Percentiles rank a stretch among this genome's conserved stretches.
phyloP scores from a whole-genome alignment of 805 yeast genomes.

The Sugiyamaella qingdaonensis region DNA sequence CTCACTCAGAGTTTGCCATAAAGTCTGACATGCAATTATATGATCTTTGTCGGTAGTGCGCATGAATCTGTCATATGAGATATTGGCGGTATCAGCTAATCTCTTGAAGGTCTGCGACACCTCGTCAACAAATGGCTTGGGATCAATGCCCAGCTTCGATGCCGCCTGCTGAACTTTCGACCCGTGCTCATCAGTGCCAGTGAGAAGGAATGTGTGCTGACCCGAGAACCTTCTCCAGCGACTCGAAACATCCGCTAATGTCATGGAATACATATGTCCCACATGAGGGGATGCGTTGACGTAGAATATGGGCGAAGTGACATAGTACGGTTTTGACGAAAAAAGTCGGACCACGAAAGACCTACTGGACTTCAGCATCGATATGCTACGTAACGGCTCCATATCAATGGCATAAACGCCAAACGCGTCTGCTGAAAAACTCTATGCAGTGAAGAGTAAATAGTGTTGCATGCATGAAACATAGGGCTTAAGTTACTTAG shows the following conservation, averaged over 20 bases:
- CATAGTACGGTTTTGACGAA: constrained; percentile 37
- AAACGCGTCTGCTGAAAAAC: no score
- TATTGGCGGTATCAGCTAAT: constrained; percentile 55
- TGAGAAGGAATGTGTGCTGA: constrained; percentile 45
- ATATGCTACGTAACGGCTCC: no score
- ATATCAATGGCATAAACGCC: no score
- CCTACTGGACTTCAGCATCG: no score
- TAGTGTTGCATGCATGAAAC: no score
- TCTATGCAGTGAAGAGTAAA: no score
- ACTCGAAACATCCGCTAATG: constrained; percentile 70
- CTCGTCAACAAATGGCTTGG: constrained; percentile 68
- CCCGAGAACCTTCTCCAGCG: constrained; percentile 58
- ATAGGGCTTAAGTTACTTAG: no score
- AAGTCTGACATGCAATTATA: constrained; percentile 50
- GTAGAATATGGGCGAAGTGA: constrained; percentile 92
- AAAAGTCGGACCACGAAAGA: neutral
- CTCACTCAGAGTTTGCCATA: constrained; percentile 62
- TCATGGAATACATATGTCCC: constrained; percentile 88
- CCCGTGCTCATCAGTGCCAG: constrained; percentile 98
- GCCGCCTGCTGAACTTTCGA: constrained; percentile 90
- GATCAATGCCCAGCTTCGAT: constrained; percentile 44
- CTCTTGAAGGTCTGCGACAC: constrained; percentile 59
- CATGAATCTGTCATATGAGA: constrained; percentile 71
- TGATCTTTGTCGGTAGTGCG: constrained; percentile 90
- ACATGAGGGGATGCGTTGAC: constrained; percentile 94